Conservation (phyloP, 2,329 filamentous ascomycete species). For the Chaetomiaceae sp. region DNA sequence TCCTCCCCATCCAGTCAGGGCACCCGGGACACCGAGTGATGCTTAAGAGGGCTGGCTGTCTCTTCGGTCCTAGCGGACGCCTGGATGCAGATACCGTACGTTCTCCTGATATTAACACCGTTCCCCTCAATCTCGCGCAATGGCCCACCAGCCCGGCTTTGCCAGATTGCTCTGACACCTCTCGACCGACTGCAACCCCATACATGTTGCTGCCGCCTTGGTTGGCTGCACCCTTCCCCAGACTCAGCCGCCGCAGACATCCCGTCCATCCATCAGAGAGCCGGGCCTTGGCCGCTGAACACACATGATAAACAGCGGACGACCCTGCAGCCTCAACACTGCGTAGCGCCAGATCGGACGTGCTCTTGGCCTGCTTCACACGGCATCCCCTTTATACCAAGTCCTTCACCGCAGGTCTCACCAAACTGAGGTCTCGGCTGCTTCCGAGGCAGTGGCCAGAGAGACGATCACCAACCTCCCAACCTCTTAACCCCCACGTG, state of each 20-base stretch:
- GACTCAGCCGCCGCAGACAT: constrained; percentile 8
- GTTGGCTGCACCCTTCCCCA: constrained; percentile 14
- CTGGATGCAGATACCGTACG: constrained; percentile 21
- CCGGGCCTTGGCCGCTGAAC: constrained; percentile 12
- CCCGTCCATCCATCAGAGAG: constrained; percentile 16
- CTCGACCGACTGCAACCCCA: constrained; percentile 25
- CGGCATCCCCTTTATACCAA: background rate
- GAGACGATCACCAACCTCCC: constrained; percentile 6
- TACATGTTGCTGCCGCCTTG: constrained; percentile 13
- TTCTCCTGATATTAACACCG: constrained; percentile 24
- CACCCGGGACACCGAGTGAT: constrained; percentile 13
- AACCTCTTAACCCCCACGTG: constrained; percentile 8
- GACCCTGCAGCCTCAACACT: constrained; percentile 10
- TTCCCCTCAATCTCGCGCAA: constrained; percentile 25
- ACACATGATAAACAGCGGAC: constrained; percentile 15
- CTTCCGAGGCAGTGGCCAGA: constrained; percentile 1
- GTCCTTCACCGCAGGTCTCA: background rate
- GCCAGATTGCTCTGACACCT: constrained; percentile 29
- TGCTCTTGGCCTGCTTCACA: background rate
- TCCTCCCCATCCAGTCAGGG: constrained; percentile 19
- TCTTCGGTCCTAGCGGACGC: constrained; percentile 18
- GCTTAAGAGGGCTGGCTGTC: constrained; percentile 19
- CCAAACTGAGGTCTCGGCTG: constrained; percentile 4
- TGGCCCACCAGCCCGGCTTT: constrained; percentile 30
- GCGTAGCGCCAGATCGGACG: constrained; percentile 2